A percentile compares a stretch with the other conserved stretches of the same genome.
These are phyloP conservation scores for Aspergillus candidus DNA, from an alignment of 2,329 filamentous ascomycete genomes.

Conservation along the genomic window DNA sequence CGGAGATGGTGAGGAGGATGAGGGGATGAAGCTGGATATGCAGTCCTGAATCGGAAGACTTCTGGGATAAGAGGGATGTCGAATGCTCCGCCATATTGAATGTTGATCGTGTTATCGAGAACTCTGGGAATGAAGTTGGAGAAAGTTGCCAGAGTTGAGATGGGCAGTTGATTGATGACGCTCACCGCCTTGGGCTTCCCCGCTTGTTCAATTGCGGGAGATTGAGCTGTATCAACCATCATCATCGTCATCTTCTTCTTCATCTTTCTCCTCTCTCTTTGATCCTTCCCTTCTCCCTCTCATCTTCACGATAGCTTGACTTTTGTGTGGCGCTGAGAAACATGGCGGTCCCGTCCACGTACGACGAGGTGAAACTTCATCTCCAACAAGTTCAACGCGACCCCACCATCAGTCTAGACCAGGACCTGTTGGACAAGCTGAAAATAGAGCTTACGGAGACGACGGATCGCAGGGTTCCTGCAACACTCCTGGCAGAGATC, in stretches of 20 bases:
- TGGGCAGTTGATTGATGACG: no score
- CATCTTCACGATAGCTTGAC: no score
- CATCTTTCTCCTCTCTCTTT: not conserved
- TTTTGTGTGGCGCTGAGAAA: not conserved
- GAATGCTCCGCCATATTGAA: constrained; percentile 44
- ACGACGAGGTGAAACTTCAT: constrained; percentile 35
- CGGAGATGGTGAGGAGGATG: constrained; percentile 90
- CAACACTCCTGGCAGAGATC: constrained; percentile 41
- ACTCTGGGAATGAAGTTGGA: constrained; percentile 2
- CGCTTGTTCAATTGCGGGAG: constrained; percentile 14
- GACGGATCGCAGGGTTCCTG: constrained; percentile 32
- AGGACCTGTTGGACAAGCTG: constrained; percentile 46
- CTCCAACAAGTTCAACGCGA: constrained; percentile 41
- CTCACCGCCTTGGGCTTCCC: not conserved
- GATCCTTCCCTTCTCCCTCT: no score
- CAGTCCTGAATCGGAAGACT: constrained; percentile 66
- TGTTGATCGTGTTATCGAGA: constrained; percentile 1
- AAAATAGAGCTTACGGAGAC: constrained; percentile 39
- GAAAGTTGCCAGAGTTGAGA: not conserved
- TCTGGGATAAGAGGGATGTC: constrained; percentile 60
- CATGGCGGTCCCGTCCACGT: constrained; percentile 33
- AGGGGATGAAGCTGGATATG: constrained; percentile 85
- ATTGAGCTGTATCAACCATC: constrained; percentile 28
- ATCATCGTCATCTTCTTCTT: constrained; percentile 20
- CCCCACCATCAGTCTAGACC: constrained; percentile 42